Evolutionary conservation across 768 basidiomycete species (phyloP), one percentile per base, ranked within the genome.

Genomic region (Mycena chlorophos): DNA sequence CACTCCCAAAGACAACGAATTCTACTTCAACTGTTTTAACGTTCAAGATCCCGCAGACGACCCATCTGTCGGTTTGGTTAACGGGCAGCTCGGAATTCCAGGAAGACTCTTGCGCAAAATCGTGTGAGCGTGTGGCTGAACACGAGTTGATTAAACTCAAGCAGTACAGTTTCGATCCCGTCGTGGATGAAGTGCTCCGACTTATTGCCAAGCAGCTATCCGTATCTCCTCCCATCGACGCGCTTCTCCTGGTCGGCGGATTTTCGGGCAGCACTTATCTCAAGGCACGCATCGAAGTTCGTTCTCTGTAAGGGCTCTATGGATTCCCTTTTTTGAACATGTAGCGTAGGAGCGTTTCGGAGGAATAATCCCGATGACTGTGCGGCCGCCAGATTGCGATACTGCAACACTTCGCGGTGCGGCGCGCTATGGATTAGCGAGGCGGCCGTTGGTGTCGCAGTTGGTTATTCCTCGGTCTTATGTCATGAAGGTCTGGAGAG

Each of bases 11-110:
- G 91, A 86, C 26, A 86, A 83, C 53, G 87, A 86, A 76, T 94
- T 94, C 73, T 85, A 90, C 67, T 94, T 94, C 70, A 93, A 86
- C 28, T 93, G 90, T 69, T 94, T 94, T 78, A 94, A 94, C 60
- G 84, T 87, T 16, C 86, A 90, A 61, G 90, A 92, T 66, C 12
- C 23, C 22, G 84, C 87, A 6, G 81, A 91, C 64, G 92, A 94
- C 68, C 80, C 87, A 1, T 76, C 80, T 23, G 89, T 93, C 22
- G 92, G 92, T 1, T 73, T 94, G 51, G 74, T 88, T 56, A 88
- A 94, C 63, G 92, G 92, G 2, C 87, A 95, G 68, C 78, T 95
- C 3, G 84, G 84, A 13, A 89, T 94, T 60, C 89, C 90, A 2
- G 92, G 92, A 17, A 85, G 81, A 60, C 71, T 92, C 20, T 76